These are phyloP conservation scores for Batrachochytrium dendrobatidis DNA, from an alignment of 371 early-diverging fungal genomes.

Conservation along the genomic window DNA sequence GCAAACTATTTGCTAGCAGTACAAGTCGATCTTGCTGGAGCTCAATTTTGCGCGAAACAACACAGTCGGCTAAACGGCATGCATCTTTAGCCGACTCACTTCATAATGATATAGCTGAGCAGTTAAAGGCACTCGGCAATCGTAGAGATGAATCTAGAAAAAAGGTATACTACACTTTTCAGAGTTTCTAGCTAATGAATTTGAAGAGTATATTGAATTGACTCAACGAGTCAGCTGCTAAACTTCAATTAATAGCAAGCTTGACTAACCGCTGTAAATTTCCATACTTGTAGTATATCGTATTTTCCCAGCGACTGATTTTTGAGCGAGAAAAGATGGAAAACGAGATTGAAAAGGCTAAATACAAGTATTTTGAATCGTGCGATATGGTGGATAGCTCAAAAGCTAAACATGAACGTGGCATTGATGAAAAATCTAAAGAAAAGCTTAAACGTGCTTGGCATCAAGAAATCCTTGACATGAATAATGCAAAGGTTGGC, in stretches of 20 bases:
- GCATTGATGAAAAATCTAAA: slow-evolving; percentile 44
- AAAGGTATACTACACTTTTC: slow-evolving; percentile 42
- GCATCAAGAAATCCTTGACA: slow-evolving; percentile 61
- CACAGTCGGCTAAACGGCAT: slow-evolving; percentile 50
- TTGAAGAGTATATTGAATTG: too few relatives aligned
- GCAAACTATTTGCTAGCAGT: too few relatives aligned
- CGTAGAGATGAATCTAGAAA: slow-evolving; percentile 68
- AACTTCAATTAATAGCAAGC: slow-evolving; percentile 2
- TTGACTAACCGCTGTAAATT: too few relatives aligned
- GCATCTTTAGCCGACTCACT: slow-evolving; percentile 50
- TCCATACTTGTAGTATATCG: slow-evolving; percentile 54
- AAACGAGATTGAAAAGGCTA: slow-evolving; percentile 63
- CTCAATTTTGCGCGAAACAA: slow-evolving; percentile 51
- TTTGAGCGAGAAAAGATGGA: slow-evolving; percentile 58
- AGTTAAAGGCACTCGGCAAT: slow-evolving; percentile 43
- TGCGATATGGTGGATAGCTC: slow-evolving; percentile 59
- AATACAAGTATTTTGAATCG: slow-evolving; percentile 59
- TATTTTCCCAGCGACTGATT: slow-evolving; percentile 56
- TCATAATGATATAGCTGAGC: slow-evolving; percentile 44
- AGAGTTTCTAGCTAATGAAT: too few relatives aligned
- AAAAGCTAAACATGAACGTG: slow-evolving; percentile 42
- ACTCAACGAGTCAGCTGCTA: background rate
- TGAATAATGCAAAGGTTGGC: slow-evolving; percentile 70
- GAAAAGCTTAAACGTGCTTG: slow-evolving; percentile 51
- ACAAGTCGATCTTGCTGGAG: too few relatives aligned